phyloP scores from a whole-genome alignment of 129 eudicot species.

The Lactuca sativa region DNA sequence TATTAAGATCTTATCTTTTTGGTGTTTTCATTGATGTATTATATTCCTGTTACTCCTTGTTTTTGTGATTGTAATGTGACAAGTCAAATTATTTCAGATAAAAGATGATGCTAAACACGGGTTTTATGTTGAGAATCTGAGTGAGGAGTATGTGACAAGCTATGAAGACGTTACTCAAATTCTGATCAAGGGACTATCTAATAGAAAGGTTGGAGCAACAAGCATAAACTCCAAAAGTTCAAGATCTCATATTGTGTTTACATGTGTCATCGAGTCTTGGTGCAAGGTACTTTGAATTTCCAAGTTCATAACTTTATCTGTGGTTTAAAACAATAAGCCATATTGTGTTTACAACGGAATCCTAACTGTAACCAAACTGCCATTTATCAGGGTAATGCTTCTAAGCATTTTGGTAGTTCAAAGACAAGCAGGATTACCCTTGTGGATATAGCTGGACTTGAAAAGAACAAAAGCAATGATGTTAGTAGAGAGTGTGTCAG shows the following conservation, averaged over 20 bases:
- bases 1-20: neutral
- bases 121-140: conserved; percentile 82
- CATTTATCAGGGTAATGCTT: conserved; percentile 54
- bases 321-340: neutral
- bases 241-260: conserved; percentile 85
- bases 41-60: conserved; percentile 12
- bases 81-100: conserved; percentile 51
- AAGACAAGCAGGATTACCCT: conserved; percentile 82
- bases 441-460: conserved; percentile 90
- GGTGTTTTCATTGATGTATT: neutral
- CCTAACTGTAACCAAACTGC: neutral
- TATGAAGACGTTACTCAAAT: conserved; percentile 87
- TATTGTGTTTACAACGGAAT: no score
- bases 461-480: conserved; percentile 52
- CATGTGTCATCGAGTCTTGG: conserved; percentile 95
- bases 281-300: conserved; percentile 63
- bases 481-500: conserved; percentile 55
- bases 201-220: conserved; percentile 81
- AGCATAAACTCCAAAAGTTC: conserved; percentile 93
- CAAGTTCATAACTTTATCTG: neutral
- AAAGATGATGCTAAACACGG: conserved; percentile 84
- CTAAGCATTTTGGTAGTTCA: conserved; percentile 82
- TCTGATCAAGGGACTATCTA: conserved; percentile 91
- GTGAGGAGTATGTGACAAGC: conserved; percentile 80
- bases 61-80: conserved; percentile 13